phyloP scores from a whole-genome alignment of 495 filamentous ascomycete genomes.

The Neurospora sp. region DNA sequence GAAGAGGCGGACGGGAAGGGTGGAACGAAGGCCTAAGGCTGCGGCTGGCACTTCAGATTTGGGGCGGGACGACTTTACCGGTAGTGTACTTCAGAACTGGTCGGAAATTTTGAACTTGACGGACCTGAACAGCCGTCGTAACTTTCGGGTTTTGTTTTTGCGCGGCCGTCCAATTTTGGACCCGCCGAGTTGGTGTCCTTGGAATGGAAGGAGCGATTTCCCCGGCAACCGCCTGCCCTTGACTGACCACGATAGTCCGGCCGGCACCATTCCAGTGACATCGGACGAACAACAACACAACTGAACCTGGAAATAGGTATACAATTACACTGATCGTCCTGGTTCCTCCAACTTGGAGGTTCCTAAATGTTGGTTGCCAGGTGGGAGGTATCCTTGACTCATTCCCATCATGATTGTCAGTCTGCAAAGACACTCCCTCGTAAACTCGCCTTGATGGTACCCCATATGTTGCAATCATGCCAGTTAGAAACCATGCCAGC shows the following conservation, averaged over 20 bases:
- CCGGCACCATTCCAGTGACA: background rate
- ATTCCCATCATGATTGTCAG: background rate
- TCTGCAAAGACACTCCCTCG: background rate
- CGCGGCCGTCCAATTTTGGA: background rate
- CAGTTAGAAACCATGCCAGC: background rate
- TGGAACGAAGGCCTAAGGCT: background rate
- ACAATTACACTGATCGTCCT: background rate
- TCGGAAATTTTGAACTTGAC: background rate
- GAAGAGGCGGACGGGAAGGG: slow-evolving; percentile 1
- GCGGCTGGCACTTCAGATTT: background rate
- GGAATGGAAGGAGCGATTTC: background rate
- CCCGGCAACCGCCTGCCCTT: background rate
- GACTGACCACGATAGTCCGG: background rate
- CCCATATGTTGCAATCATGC: background rate
- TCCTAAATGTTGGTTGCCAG: background rate
- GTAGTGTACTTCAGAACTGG: background rate
- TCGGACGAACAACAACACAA: background rate
- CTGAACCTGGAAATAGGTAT: background rate
- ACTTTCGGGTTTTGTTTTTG: background rate
- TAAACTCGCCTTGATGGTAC: background rate
- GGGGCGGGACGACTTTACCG: background rate
- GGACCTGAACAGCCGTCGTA: background rate
- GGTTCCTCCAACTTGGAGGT: background rate
- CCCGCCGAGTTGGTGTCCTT: background rate
- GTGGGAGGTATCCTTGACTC: background rate